These are phyloP conservation scores for Salix udensis DNA, from an alignment of 345 rosid genomes.

Conservation along the genomic window DNA sequence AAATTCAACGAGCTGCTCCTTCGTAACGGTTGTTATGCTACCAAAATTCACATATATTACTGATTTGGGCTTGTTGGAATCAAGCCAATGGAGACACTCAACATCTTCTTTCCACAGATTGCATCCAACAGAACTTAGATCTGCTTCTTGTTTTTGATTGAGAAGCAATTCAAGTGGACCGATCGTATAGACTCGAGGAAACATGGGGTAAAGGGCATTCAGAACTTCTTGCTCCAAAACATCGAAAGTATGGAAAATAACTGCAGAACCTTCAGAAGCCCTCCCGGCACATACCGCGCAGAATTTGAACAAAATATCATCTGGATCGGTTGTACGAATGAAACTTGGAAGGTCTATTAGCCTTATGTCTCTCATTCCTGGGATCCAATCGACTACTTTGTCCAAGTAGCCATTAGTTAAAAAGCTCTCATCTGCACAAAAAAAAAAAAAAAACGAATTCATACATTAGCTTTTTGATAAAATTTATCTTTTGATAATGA, in stretches of 20 bases:
- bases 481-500: too few relatives aligned
- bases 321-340: neutral
- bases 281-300: neutral
- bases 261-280: neutral
- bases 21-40: neutral
- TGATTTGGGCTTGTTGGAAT: neutral
- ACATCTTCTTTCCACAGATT: conserved; percentile 3
- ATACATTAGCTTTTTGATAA: too few relatives aligned
- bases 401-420: conserved; percentile 3
- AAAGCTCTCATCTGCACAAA: neutral
- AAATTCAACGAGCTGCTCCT: neutral
- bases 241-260: conserved; percentile 12
- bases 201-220: neutral
- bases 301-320: neutral
- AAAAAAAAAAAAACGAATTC: neutral
- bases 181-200: neutral
- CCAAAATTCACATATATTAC: neutral
- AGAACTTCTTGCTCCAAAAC: neutral
- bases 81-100: conserved; percentile 2
- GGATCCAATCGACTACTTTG: neutral
- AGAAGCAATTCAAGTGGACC: conserved; percentile 3
- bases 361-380: neutral
- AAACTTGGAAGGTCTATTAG: neutral
- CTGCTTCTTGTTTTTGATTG: neutral
- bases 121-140: neutral